Conservation (phyloP, 2,329 filamentous ascomycete species). For the Fusarium pininemorale region DNA sequence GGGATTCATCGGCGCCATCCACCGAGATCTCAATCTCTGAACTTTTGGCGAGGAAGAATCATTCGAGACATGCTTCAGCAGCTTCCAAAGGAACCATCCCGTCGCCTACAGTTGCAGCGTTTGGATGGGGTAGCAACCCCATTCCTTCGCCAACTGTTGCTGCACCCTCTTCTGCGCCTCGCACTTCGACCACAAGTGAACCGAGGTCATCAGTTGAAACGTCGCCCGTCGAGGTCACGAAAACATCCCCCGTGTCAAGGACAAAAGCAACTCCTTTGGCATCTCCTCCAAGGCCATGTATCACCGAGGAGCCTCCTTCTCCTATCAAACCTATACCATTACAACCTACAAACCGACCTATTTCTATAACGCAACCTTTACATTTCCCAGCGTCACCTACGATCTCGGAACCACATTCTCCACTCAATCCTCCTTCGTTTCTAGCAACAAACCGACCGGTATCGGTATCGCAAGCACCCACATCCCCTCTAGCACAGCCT, state of each 20-base stretch:
- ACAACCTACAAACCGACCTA: conserved; percentile 27
- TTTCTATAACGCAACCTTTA: conserved; percentile 31
- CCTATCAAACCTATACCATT: conserved; percentile 26
- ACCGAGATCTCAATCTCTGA: conserved; percentile 60
- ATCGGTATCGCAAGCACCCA: conserved; percentile 30
- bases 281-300: conserved; percentile 7
- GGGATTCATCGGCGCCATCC: conserved; percentile 63
- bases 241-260: conserved; percentile 9
- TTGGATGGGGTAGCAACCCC: conserved; percentile 45
- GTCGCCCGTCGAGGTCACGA: conserved; percentile 11
- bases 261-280: background rate
- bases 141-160: conserved; percentile 28
- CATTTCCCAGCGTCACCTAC: conserved; percentile 28
- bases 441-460: conserved; percentile 20
- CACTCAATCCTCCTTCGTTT: conserved; percentile 9
- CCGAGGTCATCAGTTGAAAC: conserved; percentile 1
- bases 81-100: conserved; percentile 31
- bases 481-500: conserved; percentile 36
- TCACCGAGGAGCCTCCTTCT: conserved; percentile 18
- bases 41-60: conserved; percentile 44
- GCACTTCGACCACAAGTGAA: conserved; percentile 19
- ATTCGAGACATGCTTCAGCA: conserved; percentile 40
- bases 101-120: conserved; percentile 43
- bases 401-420: conserved; percentile 18
- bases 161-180: conserved; percentile 20